phyloP scores from a whole-genome alignment of 1,284 basidiomycete species.

The Malassezia nana region DNA sequence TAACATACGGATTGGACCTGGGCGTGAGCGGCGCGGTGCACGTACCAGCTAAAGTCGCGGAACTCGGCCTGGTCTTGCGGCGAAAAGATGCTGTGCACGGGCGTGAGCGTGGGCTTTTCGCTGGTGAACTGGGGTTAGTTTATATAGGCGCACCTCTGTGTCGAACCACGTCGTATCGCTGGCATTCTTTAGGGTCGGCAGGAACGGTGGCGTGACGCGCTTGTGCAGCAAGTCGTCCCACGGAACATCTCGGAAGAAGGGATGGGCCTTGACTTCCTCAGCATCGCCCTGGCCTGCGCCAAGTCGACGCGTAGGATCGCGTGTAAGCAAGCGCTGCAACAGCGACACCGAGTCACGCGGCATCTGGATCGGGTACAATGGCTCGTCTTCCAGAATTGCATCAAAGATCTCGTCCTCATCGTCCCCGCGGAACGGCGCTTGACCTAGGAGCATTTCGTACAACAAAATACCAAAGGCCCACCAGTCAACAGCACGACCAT shows the following conservation, averaged over 20 bases:
- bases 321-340: conserved; percentile 80
- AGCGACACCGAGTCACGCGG: conserved; percentile 92
- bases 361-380: conserved; percentile 99
- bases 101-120: conserved; percentile 93
- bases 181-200: conserved; percentile 67
- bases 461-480: conserved; percentile 99
- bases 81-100: conserved; percentile 90
- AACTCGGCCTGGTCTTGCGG: conserved; percentile 68
- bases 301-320: conserved; percentile 84
- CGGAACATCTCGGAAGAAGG: conserved; percentile 95
- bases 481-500: conserved; percentile 97
- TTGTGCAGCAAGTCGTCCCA: conserved; percentile 94
- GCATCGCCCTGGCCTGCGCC: conserved; percentile 89
- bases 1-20: conserved; percentile 15
- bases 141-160: conserved; percentile 57
- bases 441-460: conserved; percentile 97
- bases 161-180: conserved; percentile 69
- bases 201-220: conserved; percentile 91
- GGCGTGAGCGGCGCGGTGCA: conserved; percentile 8
- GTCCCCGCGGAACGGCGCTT: conserved; percentile 97
- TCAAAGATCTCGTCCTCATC: conserved; percentile 99
- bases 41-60: conserved; percentile 35
- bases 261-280: conserved; percentile 91
- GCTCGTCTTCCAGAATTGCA: conserved; percentile 96
- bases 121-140: conserved; percentile 59